Conservation (phyloP, 2,329 filamentous ascomycete species). For the Aspergillus felis region DNA sequence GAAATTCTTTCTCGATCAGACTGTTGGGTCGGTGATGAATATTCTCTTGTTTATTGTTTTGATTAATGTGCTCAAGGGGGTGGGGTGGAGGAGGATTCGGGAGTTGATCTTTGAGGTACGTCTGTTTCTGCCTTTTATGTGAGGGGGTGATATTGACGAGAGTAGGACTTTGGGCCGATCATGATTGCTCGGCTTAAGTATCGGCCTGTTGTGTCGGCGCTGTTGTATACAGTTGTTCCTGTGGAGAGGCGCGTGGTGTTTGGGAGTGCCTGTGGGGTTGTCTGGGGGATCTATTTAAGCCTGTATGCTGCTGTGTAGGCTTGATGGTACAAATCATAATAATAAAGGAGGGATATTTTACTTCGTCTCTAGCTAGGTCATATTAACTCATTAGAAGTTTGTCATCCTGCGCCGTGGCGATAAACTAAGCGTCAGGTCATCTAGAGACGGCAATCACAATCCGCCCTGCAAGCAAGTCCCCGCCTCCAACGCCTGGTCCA, state of each 20-base stretch:
- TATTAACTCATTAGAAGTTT: background rate
- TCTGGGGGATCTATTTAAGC: constrained; percentile 73
- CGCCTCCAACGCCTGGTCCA: background rate
- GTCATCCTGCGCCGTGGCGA: background rate
- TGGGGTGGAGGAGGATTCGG: constrained; percentile 21
- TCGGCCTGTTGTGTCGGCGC: constrained; percentile 66
- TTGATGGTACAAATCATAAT: background rate
- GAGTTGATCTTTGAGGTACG: constrained; percentile 32
- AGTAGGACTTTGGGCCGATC: constrained; percentile 60
- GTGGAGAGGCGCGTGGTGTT: constrained; percentile 67
- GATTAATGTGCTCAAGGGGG: constrained; percentile 45
- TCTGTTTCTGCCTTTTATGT: background rate
- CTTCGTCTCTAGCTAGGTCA: background rate
- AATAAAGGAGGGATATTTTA: background rate
- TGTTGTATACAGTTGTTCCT: constrained; percentile 70
- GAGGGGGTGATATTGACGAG: background rate
- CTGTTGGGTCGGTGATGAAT: constrained; percentile 53
- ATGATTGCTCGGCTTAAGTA: constrained; percentile 67
- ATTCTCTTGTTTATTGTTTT: constrained; percentile 54
- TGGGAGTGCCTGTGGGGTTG: constrained; percentile 66
- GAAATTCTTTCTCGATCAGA: constrained; percentile 58
- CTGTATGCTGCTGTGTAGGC: constrained; percentile 48
- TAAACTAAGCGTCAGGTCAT: background rate
- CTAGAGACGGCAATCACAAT: background rate
- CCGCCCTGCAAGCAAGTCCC: no score